Conservation (phyloP, 2,329 filamentous ascomycete species). For the Epichloe sp. region DNA sequence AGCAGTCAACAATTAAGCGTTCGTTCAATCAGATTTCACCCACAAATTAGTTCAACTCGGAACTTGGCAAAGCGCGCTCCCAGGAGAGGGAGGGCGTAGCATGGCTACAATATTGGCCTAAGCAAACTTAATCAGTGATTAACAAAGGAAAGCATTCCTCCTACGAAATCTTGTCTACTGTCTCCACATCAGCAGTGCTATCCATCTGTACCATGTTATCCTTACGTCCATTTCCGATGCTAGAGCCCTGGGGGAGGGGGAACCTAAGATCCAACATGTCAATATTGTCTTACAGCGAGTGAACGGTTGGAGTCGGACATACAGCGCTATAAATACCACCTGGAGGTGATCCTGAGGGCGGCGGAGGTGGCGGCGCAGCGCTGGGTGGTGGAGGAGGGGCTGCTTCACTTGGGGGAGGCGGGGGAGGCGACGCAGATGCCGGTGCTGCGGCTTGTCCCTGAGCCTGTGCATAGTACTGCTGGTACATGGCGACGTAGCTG, state of each 20-base stretch:
- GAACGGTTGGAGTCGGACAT: conserved; percentile 20
- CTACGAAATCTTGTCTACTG: neutral
- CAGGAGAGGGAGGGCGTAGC: neutral
- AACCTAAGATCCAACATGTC: conserved; percentile 23
- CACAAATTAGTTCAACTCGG: neutral
- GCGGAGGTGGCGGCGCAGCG: conserved; percentile 36
- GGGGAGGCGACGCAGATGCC: conserved; percentile 40
- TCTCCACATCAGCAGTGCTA: conserved; percentile 3
- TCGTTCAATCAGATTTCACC: neutral
- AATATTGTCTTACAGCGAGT: neutral
- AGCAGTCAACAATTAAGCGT: conserved; percentile 1
- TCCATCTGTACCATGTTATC: conserved; percentile 1
- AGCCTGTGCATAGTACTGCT: conserved; percentile 49
- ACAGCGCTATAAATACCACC: conserved; percentile 51
- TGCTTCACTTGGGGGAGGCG: conserved; percentile 45
- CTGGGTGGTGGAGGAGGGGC: conserved; percentile 46
- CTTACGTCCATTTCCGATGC: conserved; percentile 3
- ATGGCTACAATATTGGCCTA: conserved; percentile 1
- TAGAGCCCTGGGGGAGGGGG: conserved; percentile 44
- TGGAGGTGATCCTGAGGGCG: conserved; percentile 35
- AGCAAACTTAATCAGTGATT: conserved; percentile 2
- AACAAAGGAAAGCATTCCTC: neutral
- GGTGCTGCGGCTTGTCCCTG: conserved; percentile 35
- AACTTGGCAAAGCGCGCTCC: neutral
- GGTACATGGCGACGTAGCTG: conserved; percentile 57